Evolutionary conservation across 2,329 filamentous ascomycete genomes (phyloP), one percentile per base, ranked within the genome.

Genomic region (Leptosphaerulina australis): DNA sequence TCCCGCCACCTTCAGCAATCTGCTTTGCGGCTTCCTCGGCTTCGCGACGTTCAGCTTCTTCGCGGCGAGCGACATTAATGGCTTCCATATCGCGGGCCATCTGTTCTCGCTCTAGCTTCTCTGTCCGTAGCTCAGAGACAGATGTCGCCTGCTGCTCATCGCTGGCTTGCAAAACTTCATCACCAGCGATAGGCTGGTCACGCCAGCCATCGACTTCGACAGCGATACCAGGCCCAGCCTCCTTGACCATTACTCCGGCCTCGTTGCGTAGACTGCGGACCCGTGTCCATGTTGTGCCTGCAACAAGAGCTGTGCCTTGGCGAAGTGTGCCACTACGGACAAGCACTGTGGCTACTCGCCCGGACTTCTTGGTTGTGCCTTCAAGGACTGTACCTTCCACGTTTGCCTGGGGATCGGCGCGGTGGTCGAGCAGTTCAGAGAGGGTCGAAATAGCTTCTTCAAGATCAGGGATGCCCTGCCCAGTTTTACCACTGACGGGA

Each of bases 161-260:
- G 0, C 83, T 79, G 1, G 92, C 90, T 74, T 97, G 89, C 0
- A 99, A 79, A 7, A 96, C 87, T 76, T 91, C 85, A 63, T 95
- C 90, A 39, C 95, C 95, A 1, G 94, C 93, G 18, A 83, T 81
- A 0, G 94, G 93, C 58, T 91, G 87, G 26, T 91, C 88, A 62
- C 87, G 86, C 94, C 94, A 99, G n/a, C 94, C 94, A 55, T 97
- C 85, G 15, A 99, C 84, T 72, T 97, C 91, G 3, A 96, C 89
- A 0, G 95, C 91, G 21, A 87, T 94, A 26, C 94, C 94, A 0
- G 94, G 95, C 0, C 86, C 84, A 11, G 91, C 92, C 71, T 91
- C 86, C 1, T 78, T 62, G 12, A 97, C 77, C 10, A 86, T 79
- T 2, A 81, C 75, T 15, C 94, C 93, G 4, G 88, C 88, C 76